Percentiles rank a stretch among this genome's conserved stretches.
Conservation (phyloP, 371 early-diverging fungal genomes). For the Mucor mucedo region DNA sequence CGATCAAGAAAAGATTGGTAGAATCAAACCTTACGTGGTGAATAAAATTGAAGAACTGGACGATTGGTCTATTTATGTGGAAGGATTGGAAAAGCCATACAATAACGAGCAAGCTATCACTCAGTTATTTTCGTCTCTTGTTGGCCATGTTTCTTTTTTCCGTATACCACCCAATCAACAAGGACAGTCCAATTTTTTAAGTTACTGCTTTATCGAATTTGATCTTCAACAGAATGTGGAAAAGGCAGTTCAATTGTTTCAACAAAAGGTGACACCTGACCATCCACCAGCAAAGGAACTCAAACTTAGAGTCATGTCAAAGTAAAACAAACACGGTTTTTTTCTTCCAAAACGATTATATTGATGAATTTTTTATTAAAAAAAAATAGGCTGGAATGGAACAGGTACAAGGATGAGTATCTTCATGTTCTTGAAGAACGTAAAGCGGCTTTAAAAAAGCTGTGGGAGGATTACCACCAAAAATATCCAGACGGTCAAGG, state of each 20-base stretch:
- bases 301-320: conserved; percentile 44
- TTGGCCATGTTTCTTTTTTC: conserved; percentile 43
- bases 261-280: conserved; percentile 17
- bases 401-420: conserved; percentile 36
- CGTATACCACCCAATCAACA: conserved; percentile 36
- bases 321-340: conserved; percentile 27
- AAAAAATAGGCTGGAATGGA: conserved; percentile 33
- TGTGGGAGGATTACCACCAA: conserved; percentile 22
- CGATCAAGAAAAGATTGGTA: conserved; percentile 21
- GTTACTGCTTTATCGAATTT: conserved; percentile 54
- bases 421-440: conserved; percentile 16
- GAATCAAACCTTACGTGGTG: conserved; percentile 42
- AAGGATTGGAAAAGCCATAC: conserved; percentile 37
- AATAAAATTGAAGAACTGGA: conserved; percentile 40
- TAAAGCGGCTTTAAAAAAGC: conserved; percentile 8
- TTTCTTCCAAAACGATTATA: no score
- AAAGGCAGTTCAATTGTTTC: conserved; percentile 34
- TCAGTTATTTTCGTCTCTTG: conserved; percentile 27
- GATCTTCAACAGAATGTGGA: conserved; percentile 29
- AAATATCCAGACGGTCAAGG: neutral
- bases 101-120: conserved; percentile 26
- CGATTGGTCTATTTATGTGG: conserved; percentile 52
- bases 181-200: conserved; percentile 24
- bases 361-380: neutral
- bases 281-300: conserved; percentile 13